Percentiles rank a stretch among this genome's conserved stretches.
Conservation (phyloP, 163 green algal genomes). For the Trebouxiophyceae sp. region DNA sequence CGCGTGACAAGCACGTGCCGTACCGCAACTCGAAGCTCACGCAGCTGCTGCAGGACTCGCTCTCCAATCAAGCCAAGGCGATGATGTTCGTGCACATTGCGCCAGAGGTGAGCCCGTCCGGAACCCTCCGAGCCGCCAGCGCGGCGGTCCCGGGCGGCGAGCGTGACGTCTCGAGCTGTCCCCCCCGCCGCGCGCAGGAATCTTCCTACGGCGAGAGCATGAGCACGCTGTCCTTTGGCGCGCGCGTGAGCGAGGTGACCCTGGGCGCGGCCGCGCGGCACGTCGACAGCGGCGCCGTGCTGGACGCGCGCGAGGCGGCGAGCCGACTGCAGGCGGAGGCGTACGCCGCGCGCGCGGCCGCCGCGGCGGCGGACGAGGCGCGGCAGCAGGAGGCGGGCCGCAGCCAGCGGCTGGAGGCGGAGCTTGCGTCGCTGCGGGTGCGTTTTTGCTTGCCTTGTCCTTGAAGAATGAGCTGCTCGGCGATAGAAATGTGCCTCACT, state of each 20-base stretch:
- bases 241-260: slow-evolving; percentile 73
- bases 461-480: too few relatives aligned
- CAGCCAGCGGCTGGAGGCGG: too few relatives aligned
- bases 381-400: too few relatives aligned
- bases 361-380: too few relatives aligned
- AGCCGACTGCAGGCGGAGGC: not conserved
- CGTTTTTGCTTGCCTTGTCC: too few relatives aligned
- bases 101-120: slow-evolving; percentile 69
- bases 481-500: too few relatives aligned
- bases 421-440: too few relatives aligned
- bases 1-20: slow-evolving; percentile 62
- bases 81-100: slow-evolving; percentile 94
- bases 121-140: too few relatives aligned
- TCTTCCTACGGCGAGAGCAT: slow-evolving; percentile 61
- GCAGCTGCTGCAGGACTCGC: slow-evolving; percentile 78
- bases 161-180: too few relatives aligned
- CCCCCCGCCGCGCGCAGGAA: too few relatives aligned
- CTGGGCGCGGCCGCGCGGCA: slow-evolving; percentile 63
- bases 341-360: too few relatives aligned
- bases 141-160: too few relatives aligned
- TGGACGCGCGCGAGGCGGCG: slow-evolving; percentile 20
- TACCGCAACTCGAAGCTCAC: slow-evolving; percentile 83
- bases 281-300: slow-evolving; percentile 22
- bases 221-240: slow-evolving; percentile 81
- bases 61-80: slow-evolving; percentile 76